Conservation (phyloP, 805 yeast species). For the Wickerhamomyces pijperi region DNA sequence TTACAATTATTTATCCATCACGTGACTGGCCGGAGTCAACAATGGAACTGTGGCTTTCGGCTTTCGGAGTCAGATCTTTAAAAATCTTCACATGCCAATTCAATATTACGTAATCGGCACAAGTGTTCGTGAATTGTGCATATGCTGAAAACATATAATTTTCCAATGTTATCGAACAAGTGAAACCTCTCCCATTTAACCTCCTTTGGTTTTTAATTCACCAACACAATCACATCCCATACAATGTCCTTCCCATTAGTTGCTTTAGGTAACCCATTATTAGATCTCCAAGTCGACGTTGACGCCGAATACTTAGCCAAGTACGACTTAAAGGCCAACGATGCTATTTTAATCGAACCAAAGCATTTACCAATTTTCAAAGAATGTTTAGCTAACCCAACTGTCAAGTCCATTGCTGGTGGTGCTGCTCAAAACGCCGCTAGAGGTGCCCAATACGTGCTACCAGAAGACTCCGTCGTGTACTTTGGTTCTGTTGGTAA, state of each 20-base stretch:
- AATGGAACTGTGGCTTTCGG: too few relatives aligned
- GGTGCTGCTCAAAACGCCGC: slow-evolving; percentile 99
- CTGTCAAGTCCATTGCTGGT: slow-evolving; percentile 78
- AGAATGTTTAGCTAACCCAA: slow-evolving; percentile 54
- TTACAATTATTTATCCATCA: too few relatives aligned
- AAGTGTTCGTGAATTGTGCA: too few relatives aligned
- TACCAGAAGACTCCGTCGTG: slow-evolving; percentile 72
- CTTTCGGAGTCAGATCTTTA: too few relatives aligned
- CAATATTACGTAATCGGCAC: too few relatives aligned
- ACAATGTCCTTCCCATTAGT: slow-evolving; percentile 57
- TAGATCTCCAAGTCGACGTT: slow-evolving; percentile 78
- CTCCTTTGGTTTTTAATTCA: too few relatives aligned
- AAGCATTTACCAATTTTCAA: slow-evolving; percentile 78
- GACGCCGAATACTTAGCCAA: slow-evolving; percentile 58
- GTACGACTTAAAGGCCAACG: slow-evolving; percentile 80
- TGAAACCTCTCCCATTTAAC: too few relatives aligned
- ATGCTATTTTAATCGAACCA: slow-evolving; percentile 80
- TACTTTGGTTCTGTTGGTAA: slow-evolving; percentile 96
- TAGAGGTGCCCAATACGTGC: slow-evolving; percentile 91
- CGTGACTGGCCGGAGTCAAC: too few relatives aligned
- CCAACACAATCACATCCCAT: too few relatives aligned
- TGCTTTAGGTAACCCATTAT: slow-evolving; percentile 86
- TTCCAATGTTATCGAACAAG: too few relatives aligned
- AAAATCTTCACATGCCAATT: too few relatives aligned
- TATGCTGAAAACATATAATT: too few relatives aligned